These are phyloP conservation scores for Reutealis trisperma DNA, from an alignment of 345 rosid genomes.

Conservation along the genomic window DNA sequence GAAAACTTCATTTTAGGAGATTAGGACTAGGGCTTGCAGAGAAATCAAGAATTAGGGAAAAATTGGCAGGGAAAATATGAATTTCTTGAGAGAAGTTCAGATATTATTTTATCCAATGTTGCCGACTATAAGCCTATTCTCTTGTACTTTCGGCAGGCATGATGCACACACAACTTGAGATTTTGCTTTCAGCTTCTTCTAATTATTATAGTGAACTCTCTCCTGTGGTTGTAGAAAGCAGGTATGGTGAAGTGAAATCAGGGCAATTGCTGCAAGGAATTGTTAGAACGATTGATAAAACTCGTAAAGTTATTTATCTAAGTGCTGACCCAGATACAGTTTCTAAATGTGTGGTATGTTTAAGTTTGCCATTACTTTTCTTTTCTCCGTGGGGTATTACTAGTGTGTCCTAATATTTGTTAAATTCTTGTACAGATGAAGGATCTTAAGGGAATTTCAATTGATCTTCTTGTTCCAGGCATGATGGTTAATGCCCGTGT, in stretches of 20 bases:
- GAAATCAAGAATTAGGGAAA: too few species aligned
- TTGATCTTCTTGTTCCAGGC: constrained; percentile 94
- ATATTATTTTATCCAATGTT: neutral
- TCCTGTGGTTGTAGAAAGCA: constrained; percentile 35
- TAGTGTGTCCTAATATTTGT: constrained; percentile 8
- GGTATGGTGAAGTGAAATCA: constrained; percentile 42
- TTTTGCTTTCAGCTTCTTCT: neutral
- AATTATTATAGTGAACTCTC: neutral
- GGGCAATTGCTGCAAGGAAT: constrained; percentile 85
- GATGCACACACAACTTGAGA: neutral
- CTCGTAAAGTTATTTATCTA: constrained; percentile 68
- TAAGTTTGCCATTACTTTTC: constrained; percentile 10
- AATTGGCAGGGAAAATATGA: too few species aligned
- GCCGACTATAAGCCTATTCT: neutral
- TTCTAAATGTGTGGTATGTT: constrained; percentile 74
- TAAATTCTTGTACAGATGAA: constrained; percentile 57
- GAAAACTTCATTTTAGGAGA: too few species aligned
- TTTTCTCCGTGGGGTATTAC: neutral
- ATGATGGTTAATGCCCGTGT: constrained; percentile 92
- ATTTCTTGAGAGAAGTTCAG: too few species aligned
- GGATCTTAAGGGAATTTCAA: constrained; percentile 83
- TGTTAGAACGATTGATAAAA: constrained; percentile 69
- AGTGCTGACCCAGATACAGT: constrained; percentile 66
- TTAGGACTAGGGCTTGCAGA: too few species aligned
- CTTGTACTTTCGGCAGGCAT: neutral